Base-by-base conservation (phyloP, 2,329 filamentous ascomycete genomes). In the Raffaelea arxii region DNA sequence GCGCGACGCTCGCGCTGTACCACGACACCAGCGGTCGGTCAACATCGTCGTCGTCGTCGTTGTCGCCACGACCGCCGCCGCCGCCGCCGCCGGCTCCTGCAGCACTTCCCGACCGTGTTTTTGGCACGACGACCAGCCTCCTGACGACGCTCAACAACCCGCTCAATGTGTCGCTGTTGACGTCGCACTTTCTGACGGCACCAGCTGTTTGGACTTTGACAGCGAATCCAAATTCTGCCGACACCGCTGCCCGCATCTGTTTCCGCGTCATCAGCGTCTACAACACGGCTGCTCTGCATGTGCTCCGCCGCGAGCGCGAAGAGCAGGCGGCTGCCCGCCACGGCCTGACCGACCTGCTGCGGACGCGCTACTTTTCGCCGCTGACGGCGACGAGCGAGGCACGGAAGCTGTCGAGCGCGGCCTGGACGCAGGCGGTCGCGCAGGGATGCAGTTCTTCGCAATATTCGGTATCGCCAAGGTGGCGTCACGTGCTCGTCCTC, bases 401-500 rank as follows among this genome's bases (percentile, higher is more conserved):
- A 39, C 42, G 65, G 70, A 44, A 70, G 67, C 4, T 51, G 9
- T 51, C 59, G 23, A 68, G 69, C 53, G 73, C 78, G 43, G 68
- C 65, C 21, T 82, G 78, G 77, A 66, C 75, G 9, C 67, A 70
- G 19, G 75, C 75, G 1, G 70, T 81, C 4, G 70, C 73, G 38
- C 73, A 72, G 55, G 78, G 77, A 30, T 69, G 74, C 10, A 77
- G 81, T 46, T 73, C 72, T 25, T 70, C 72, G 39, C n/a, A n/a
- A n/a, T n/a, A n/a, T n/a, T n/a, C n/a, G n/a, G n/a, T n/a, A n/a
- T 78, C 78, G 16, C 74, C 71, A 23, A 71, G 86, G 58, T 95
- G 88, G 88, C 82, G 88, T 62, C 89, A 95, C 62, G 65, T 89
- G 25, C 69, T 95, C n/a, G 75, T 90, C 5, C 74, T 95, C 9